A percentile compares a stretch with the other conserved stretches of the same genome.
These are phyloP conservation scores for Wickerhamomyces strasburgensis DNA, from an alignment of 805 yeast genomes.

Conservation along the genomic window DNA sequence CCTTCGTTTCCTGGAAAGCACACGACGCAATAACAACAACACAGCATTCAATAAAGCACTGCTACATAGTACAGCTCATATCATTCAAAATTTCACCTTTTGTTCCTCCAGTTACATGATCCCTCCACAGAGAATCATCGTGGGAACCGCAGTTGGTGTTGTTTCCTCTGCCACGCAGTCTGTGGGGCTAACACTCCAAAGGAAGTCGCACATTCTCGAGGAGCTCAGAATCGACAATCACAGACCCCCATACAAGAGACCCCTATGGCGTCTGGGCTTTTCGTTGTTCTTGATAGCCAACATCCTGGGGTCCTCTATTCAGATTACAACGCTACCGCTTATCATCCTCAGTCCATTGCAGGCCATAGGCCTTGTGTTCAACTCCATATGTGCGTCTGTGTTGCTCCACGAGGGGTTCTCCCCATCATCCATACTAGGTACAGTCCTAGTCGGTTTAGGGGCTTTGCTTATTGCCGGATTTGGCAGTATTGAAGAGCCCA, in stretches of 20 bases:
- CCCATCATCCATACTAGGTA: conserved; percentile 51
- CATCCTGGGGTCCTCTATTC: conserved; percentile 75
- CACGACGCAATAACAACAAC: too few relatives aligned
- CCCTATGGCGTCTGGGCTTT: conserved; percentile 75
- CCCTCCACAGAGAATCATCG: conserved; percentile 27
- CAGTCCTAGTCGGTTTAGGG: conserved; percentile 63
- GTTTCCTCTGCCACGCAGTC: conserved; percentile 76
- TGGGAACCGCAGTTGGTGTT: conserved; percentile 69
- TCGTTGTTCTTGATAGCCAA: conserved; percentile 66
- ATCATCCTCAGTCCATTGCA: conserved; percentile 78
- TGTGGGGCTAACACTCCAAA: conserved; percentile 74
- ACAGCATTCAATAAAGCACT: too few relatives aligned
- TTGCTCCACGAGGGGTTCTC: conserved; percentile 69
- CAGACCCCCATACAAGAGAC: conserved; percentile 37
- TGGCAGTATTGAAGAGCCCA: conserved; percentile 56
- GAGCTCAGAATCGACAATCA: conserved; percentile 25
- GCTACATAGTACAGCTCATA: too few relatives aligned
- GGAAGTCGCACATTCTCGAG: conserved; percentile 63
- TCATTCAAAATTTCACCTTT: too few relatives aligned
- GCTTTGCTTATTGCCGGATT: conserved; percentile 74
- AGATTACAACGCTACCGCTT: conserved; percentile 77
- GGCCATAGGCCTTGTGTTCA: conserved; percentile 84
- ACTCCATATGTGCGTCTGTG: conserved; percentile 65
- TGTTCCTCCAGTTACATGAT: neutral
- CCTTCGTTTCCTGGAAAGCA: too few relatives aligned